These are phyloP conservation scores for Dioscorea alata DNA, from an alignment of 106 monocot species.

Conservation along the genomic window DNA sequence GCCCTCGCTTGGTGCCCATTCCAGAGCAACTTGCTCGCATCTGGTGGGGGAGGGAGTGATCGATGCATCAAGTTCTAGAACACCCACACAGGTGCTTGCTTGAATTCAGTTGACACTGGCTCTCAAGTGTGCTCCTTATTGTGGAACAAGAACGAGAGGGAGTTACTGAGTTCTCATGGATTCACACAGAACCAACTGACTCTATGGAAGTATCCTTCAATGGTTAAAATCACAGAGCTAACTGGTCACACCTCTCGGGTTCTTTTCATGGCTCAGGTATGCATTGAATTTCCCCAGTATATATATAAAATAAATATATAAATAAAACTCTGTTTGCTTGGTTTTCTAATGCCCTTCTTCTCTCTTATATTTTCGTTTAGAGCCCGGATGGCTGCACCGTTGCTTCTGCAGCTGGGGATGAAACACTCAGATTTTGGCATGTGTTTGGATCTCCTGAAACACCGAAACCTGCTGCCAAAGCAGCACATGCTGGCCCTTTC, in stretches of 20 bases:
- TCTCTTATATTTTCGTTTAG: constrained; percentile 17
- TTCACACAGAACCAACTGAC: constrained; percentile 42
- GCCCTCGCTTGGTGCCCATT: constrained; percentile 71
- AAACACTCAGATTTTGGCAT: constrained; percentile 59
- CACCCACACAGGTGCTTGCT: constrained; percentile 39
- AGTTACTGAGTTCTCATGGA: constrained; percentile 69
- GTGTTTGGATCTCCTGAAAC: constrained; percentile 52
- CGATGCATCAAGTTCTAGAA: constrained; percentile 69
- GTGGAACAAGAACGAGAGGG: constrained; percentile 69
- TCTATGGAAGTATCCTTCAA: constrained; percentile 38
- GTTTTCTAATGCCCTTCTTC: too few species aligned
- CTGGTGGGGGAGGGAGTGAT: constrained; percentile 47
- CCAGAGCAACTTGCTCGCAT: constrained; percentile 49
- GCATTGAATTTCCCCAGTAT: too few species aligned
- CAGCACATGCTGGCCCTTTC: constrained; percentile 21
- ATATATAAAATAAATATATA: too few species aligned
- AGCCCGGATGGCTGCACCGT: constrained; percentile 58
- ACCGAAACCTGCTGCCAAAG: constrained; percentile 29
- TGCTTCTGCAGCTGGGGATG: constrained; percentile 57
- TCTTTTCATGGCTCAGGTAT: constrained; percentile 46
- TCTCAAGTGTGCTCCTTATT: constrained; percentile 49
- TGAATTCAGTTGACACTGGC: constrained; percentile 53
- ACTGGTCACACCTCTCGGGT: constrained; percentile 39
- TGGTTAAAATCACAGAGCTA: constrained; percentile 33
- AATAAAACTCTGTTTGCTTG: too few species aligned